These are phyloP conservation scores for Pilasporangium apinafurcum DNA, from an alignment of 352 stramenopile genomes.

Conservation along the genomic window DNA sequence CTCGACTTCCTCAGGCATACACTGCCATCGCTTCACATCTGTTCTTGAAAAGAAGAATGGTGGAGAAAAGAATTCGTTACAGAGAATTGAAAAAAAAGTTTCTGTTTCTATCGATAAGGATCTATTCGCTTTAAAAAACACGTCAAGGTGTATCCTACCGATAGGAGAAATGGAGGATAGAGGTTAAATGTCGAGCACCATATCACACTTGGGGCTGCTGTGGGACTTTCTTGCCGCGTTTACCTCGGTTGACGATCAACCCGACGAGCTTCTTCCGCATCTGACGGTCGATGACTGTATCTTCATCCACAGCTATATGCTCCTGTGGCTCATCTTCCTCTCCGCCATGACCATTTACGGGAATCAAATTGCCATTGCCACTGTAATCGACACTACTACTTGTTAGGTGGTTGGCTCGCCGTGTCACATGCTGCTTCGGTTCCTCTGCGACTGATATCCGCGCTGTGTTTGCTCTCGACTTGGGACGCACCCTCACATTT, in stretches of 20 bases:
- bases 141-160: neutral
- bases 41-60: too few species aligned
- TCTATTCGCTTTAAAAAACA: too few species aligned
- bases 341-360: constrained; percentile 18
- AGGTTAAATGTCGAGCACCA: constrained; percentile 7
- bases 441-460: constrained; percentile 13
- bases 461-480: constrained; percentile 29
- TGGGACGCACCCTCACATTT: constrained; percentile 75
- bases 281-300: constrained; percentile 62
- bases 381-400: neutral
- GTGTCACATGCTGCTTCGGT: constrained; percentile 8
- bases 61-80: too few species aligned
- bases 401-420: constrained; percentile 11
- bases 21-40: too few species aligned
- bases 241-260: constrained; percentile 72
- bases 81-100: too few species aligned
- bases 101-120: too few species aligned
- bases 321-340: constrained; percentile 15
- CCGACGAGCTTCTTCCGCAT: constrained; percentile 84
- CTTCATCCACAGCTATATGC: constrained; percentile 17
- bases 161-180: neutral
- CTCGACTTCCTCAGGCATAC: too few species aligned
- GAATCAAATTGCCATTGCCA: neutral
- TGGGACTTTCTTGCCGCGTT: constrained; percentile 55
- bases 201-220: constrained; percentile 11